A percentile compares a stretch with the other conserved stretches of the same genome.
These are phyloP conservation scores for Colletotrichum sp. DNA, from an alignment of 2,329 filamentous ascomycete species.

Conservation along the genomic window DNA sequence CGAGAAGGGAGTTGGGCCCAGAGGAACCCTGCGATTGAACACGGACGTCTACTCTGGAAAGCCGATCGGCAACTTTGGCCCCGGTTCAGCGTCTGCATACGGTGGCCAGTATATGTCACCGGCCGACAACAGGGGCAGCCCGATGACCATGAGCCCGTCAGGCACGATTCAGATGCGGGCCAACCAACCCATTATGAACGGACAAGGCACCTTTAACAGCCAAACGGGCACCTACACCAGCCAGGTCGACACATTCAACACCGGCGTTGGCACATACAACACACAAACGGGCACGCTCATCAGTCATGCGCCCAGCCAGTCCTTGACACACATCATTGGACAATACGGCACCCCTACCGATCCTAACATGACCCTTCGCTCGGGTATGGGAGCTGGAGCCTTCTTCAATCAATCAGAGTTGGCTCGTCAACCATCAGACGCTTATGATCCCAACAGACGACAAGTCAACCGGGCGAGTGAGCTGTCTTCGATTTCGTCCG, in stretches of 20 bases:
- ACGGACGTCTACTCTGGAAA: slow-evolving; percentile 26
- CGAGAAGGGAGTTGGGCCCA: slow-evolving; percentile 27
- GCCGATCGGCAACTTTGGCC: not conserved
- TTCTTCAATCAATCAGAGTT: slow-evolving; percentile 45
- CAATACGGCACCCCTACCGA: slow-evolving; percentile 20
- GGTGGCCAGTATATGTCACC: slow-evolving; percentile 14
- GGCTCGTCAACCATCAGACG: slow-evolving; percentile 38
- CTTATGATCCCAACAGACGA: slow-evolving; percentile 37
- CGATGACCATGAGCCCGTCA: slow-evolving; percentile 14
- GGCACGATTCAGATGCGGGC: slow-evolving; percentile 3
- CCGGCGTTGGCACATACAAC: not conserved
- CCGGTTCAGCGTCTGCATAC: not conserved
- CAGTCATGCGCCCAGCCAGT: slow-evolving; percentile 14
- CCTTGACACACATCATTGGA: slow-evolving; percentile 10
- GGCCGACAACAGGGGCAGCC: slow-evolving; percentile 10
- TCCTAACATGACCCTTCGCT: slow-evolving; percentile 33
- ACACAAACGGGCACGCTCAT: slow-evolving; percentile 24
- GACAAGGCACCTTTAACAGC: slow-evolving; percentile 5
- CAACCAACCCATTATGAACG: not conserved
- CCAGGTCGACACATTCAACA: slow-evolving; percentile 2
- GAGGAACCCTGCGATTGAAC: slow-evolving; percentile 23
- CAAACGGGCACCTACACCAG: not conserved
- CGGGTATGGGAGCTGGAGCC: slow-evolving; percentile 38
- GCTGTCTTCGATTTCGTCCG: slow-evolving; percentile 67
- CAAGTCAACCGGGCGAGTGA: slow-evolving; percentile 50